Evolutionary conservation across 192 early-diverging fungal species (phyloP).

Genomic region (Coemansia sp.): DNA sequence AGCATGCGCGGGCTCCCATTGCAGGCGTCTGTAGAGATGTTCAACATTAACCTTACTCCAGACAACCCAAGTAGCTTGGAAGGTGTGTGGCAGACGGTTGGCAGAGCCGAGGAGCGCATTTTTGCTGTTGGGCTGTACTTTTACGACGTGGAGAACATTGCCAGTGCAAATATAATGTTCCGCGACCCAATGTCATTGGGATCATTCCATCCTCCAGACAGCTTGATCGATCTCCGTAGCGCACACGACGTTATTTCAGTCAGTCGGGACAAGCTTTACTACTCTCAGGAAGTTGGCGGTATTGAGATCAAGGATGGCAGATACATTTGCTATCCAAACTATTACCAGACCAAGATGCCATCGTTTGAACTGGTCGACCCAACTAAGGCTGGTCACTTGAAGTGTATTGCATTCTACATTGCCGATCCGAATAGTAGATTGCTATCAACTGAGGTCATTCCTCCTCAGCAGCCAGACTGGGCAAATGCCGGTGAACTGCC

Average conservation of each 20-base stretch:
- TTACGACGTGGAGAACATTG: constrained; percentile 71
- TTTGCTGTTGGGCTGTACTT: constrained; percentile 74
- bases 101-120: constrained; percentile 69
- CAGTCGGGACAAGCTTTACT: not conserved
- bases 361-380: constrained; percentile 63
- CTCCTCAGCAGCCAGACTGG: constrained; percentile 68
- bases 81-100: constrained; percentile 70
- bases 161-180: constrained; percentile 61
- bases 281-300: constrained; percentile 47
- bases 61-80: constrained; percentile 61
- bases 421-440: constrained; percentile 62
- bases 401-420: constrained; percentile 71
- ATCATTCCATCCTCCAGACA: not conserved
- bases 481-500: not conserved
- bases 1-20: constrained; percentile 41
- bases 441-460: constrained; percentile 61
- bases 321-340: constrained; percentile 72
- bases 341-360: constrained; percentile 65
- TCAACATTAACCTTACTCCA: constrained; percentile 66
- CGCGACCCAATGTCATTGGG: constrained; percentile 22
- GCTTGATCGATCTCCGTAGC: not conserved
- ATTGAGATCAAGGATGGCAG: constrained; percentile 60
- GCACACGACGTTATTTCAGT: not conserved
- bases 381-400: constrained; percentile 63
- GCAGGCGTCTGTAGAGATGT: constrained; percentile 73